Base-by-base conservation (phyloP, 306 rosid genomes). In the Ochetophila trinervis region DNA sequence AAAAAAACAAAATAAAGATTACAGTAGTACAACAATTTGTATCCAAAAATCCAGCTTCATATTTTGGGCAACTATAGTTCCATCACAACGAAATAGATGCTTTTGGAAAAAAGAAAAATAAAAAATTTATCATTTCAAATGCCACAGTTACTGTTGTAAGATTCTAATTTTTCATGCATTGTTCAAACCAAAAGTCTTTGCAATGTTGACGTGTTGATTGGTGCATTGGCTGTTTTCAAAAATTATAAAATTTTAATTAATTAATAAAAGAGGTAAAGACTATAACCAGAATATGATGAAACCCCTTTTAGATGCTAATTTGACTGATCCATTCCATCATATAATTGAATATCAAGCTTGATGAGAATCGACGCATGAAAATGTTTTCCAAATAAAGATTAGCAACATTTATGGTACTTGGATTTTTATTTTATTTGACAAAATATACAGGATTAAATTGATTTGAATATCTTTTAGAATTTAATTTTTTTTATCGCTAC, bases 121-220 rank as follows among this genome's bases (percentile, higher is more conserved):
- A 3, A 51, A 4, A 19, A 21, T 15, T 54, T 22, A 2, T 21
- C 1, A 5, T 22, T 22, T 21, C 4, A 10, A 18, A 18, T 22
- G 14, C 19, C 50, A 32, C 15, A 59, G 47, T 56, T 21, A 58
- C 18, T 24, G 8, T 16, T 18, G 19, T 57, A 47, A 68, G 74
- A 69, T 59, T 15, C 74, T 53, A 58, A 6, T 32, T n/a, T 56
- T 2, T 8, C 63, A 21, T 13, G 65, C 27, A 45, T 4, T 47
- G 5, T 53, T 56, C 42, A 63, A 55, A 16, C 53, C 19, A 40
- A 66, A 11, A 54, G 47, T 24, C 23, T 53, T 54, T 42, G 27
- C 19, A 34, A n/a, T 30, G 13, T 52, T 62, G 62, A 55, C 69
- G 19, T 34, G 15, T 45, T 55, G 69, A 58, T 47, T 27, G 30